Evolutionary conservation across 2,329 filamentous ascomycete genomes (phyloP), one percentile per base, ranked within the genome.

Genomic region (Calonectria multiphialidica): DNA sequence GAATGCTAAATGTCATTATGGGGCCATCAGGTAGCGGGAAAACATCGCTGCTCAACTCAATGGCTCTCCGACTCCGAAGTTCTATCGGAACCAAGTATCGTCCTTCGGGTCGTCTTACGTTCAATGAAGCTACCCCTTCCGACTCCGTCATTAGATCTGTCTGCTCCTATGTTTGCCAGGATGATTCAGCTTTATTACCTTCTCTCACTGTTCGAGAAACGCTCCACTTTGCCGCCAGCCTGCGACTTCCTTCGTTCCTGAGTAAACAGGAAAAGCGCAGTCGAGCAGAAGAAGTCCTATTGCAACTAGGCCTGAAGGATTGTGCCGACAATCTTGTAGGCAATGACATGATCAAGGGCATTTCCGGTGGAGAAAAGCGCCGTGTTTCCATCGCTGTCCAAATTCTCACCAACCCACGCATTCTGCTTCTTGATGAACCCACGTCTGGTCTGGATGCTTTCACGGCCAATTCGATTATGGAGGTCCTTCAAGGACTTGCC

Each of bases 21-120:
- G 94, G 94, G 0, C 94, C 94, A 0, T 95, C 93, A 0, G 94
- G 94, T 0, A 93, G 91, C 55, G 94, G 94, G 1, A 96, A 96
- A 81, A 95, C 93, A 0, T 93, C 92, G 0, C 85, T 95, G 0
- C 86, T 95, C 13, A 95, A 94, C 78, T 88, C 92, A 1, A 93
- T 96, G 89, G 93, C 94, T 1, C 84, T 91, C 3, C 87, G 94
- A 18, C 83, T 95, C 5, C 89, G 90, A 30, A 90, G 90, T 69
- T 91, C 90, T 1, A 75, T 91, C 3, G 86, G 88, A 2, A 94
- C 91, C 0, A 88, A 87, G 68, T 95, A 95, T 77, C 86, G 84
- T 5, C 85, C 89, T 3, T 86, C 86, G 6, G 94, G 94, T 0
- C 88, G 86, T 55, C 89, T 96, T 81, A 88, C 89, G 0, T 94